Base-by-base conservation (phyloP, 2,329 filamentous ascomycete genomes). In the Talaromyces sp. region DNA sequence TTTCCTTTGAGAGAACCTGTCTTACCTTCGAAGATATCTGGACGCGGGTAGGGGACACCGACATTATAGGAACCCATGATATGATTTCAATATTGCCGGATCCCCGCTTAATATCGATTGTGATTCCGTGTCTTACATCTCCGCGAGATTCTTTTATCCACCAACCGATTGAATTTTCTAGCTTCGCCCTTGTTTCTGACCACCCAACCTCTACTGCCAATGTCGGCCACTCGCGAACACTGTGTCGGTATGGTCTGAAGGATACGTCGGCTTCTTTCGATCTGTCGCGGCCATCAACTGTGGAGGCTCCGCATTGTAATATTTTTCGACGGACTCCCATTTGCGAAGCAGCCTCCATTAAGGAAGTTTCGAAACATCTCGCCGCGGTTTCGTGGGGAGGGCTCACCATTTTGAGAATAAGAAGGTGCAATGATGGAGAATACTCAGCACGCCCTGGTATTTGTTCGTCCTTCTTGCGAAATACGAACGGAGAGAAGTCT, bases 81-180 rank as follows among this genome's bases (percentile, higher is more conserved):
- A 5, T 35, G 14, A 35, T 35, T 5, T 35, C 32, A 5, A 35
- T 10, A 35, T 35, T 35, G 13, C 32, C 32, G 13, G 13, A 35
- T 35, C 32, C 13, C 13, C 13, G 32, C 14, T 35, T 35, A 13
- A 35, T 35, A 35, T 35, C 32, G 13, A 35, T 35, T 5, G 32
- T 35, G 32, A 35, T 35, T 4, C 13, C 32, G 14, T 17, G 32
- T 35, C 32, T 32, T 10, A 32, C 31, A 31, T 58, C 41, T 6
- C 61, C 55, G 13, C 50, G 51, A 29, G 56, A 61, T 29, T 24
- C 24, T 52, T 63, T 61, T 10, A 63, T 63, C 58, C 56, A 61
- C 51, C 46, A 56, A 21, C 46, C 26, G 21, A 61, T 63, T 4
- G 61, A 52, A 26, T 58, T 58, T 27, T 58, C 43, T 7, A 56